Evolutionary conservation across 352 stramenopile genomes (phyloP).

Genomic region (Globisporangium canariense): DNA sequence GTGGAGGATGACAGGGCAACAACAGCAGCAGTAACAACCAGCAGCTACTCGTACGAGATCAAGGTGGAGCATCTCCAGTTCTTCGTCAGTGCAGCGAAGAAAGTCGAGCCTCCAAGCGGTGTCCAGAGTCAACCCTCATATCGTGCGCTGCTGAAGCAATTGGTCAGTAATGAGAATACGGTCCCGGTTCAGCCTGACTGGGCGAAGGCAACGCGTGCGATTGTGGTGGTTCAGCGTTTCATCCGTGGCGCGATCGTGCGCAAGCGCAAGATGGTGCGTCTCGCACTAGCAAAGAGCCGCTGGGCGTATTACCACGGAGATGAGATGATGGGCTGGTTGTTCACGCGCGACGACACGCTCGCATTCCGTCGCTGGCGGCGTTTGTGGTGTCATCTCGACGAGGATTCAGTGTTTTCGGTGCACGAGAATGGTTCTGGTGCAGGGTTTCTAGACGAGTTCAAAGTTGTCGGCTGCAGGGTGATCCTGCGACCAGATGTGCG

Average conservation of each 20-base stretch:
- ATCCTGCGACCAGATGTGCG: slow-evolving; percentile 53
- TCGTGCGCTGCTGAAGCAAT: slow-evolving; percentile 65
- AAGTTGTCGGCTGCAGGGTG: slow-evolving; percentile 56
- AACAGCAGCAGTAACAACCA: slow-evolving; percentile 11
- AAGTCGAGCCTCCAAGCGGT: slow-evolving; percentile 16
- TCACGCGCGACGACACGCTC: slow-evolving; percentile 75
- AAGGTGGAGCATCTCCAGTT: slow-evolving; percentile 63
- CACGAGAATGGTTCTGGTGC: slow-evolving; percentile 68
- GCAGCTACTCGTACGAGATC: slow-evolving; percentile 75
- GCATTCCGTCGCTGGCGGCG: slow-evolving; percentile 82
- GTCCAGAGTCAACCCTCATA: slow-evolving; percentile 63
- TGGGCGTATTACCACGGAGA: slow-evolving; percentile 58
- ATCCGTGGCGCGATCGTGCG: slow-evolving; percentile 74
- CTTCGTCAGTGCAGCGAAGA: slow-evolving; percentile 65
- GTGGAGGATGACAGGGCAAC: slow-evolving; percentile 20
- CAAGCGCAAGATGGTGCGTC: slow-evolving; percentile 56
- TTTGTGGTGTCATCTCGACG: slow-evolving; percentile 77
- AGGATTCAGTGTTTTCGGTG: slow-evolving; percentile 64
- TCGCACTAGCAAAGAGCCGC: slow-evolving; percentile 48
- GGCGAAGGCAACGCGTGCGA: slow-evolving; percentile 64
- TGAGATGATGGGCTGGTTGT: slow-evolving; percentile 82
- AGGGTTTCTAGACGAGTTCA: slow-evolving; percentile 66
- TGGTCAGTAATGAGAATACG: slow-evolving; percentile 57
- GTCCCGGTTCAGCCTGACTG: slow-evolving; percentile 56
- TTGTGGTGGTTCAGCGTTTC: slow-evolving; percentile 77